These are phyloP conservation scores for Leavenworthia alabamica DNA, from an alignment of 345 rosid species.

Conservation along the genomic window DNA sequence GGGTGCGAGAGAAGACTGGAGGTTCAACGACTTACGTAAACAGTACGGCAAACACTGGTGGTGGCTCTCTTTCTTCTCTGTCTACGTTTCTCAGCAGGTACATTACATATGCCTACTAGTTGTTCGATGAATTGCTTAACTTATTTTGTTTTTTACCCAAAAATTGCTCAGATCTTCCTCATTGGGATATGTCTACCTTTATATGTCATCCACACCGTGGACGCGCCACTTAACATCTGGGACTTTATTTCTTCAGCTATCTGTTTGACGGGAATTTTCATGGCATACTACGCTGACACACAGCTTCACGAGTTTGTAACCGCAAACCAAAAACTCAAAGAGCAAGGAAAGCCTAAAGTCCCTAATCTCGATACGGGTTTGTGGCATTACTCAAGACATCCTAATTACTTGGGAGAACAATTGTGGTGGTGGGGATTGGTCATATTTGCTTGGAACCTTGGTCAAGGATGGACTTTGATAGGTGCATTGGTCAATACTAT, in stretches of 20 bases:
- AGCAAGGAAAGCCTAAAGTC: constrained; percentile 62
- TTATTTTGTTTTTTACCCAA: not conserved
- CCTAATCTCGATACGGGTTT: constrained; percentile 70
- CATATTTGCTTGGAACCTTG: constrained; percentile 78
- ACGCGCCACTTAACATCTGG: constrained; percentile 54
- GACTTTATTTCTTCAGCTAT: constrained; percentile 57
- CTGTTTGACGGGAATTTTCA: constrained; percentile 54
- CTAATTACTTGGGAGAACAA: constrained; percentile 93
- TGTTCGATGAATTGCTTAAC: constrained; percentile 42
- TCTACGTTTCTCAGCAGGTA: constrained; percentile 90
- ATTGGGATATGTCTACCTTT: constrained; percentile 75
- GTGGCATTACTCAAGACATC: constrained; percentile 84
- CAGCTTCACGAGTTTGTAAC: constrained; percentile 74
- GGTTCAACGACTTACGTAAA: constrained; percentile 70
- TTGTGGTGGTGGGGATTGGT: constrained; percentile 98
- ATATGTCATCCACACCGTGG: constrained; percentile 51
- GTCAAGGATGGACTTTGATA: constrained; percentile 62
- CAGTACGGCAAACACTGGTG: constrained; percentile 90
- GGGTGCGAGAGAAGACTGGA: constrained; percentile 98
- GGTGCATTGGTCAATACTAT: constrained; percentile 66
- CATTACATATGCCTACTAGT: not conserved
- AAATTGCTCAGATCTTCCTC: constrained; percentile 58
- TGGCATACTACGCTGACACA: constrained; percentile 76
- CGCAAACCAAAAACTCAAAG: constrained; percentile 55
- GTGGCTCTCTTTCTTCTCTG: constrained; percentile 90